A percentile compares a stretch with the other conserved stretches of the same genome.
phyloP scores from a whole-genome alignment of 2,329 filamentous ascomycete genomes.

The Ambrosiella cleistominuta region DNA sequence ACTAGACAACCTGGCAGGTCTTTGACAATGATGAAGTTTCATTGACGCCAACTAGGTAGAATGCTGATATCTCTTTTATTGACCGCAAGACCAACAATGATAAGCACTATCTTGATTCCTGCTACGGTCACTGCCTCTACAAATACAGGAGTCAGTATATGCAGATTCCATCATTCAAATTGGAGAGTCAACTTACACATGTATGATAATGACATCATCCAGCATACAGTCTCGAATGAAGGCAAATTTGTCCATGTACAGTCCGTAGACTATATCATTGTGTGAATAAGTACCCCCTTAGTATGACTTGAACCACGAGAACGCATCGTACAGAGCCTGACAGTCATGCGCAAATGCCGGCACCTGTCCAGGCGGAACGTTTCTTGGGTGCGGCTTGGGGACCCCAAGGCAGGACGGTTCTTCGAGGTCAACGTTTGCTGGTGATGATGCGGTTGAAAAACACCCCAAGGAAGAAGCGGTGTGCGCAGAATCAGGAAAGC shows the following conservation, averaged over 20 bases:
- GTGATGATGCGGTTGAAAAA: no score
- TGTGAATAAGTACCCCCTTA: slow-evolving; percentile 41
- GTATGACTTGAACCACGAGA: slow-evolving; percentile 43
- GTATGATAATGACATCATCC: slow-evolving; percentile 43
- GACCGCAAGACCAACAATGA: slow-evolving; percentile 24
- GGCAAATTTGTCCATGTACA: slow-evolving; percentile 39
- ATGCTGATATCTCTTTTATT: slow-evolving; percentile 18
- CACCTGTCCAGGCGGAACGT: background rate
- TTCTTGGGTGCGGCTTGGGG: background rate
- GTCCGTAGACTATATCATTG: slow-evolving; percentile 32
- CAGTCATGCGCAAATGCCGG: slow-evolving; percentile 23
- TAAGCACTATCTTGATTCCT: background rate
- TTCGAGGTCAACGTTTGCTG: no score
- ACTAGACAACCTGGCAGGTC: slow-evolving; percentile 18
- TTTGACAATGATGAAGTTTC: slow-evolving; percentile 36
- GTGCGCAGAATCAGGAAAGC: no score
- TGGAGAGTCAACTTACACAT: slow-evolving; percentile 29
- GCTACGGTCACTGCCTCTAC: slow-evolving; percentile 11
- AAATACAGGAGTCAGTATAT: slow-evolving; percentile 12
- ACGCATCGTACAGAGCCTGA: slow-evolving; percentile 43
- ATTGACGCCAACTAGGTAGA: slow-evolving; percentile 22
- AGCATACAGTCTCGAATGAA: slow-evolving; percentile 40
- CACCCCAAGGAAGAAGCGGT: no score
- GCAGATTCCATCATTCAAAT: background rate
- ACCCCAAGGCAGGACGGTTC: no score